Percentiles rank a stretch among this genome's conserved stretches.
These are phyloP conservation scores for Stachybotrys elegans DNA, from an alignment of 2,329 filamentous ascomycete genomes.

Conservation along the genomic window DNA sequence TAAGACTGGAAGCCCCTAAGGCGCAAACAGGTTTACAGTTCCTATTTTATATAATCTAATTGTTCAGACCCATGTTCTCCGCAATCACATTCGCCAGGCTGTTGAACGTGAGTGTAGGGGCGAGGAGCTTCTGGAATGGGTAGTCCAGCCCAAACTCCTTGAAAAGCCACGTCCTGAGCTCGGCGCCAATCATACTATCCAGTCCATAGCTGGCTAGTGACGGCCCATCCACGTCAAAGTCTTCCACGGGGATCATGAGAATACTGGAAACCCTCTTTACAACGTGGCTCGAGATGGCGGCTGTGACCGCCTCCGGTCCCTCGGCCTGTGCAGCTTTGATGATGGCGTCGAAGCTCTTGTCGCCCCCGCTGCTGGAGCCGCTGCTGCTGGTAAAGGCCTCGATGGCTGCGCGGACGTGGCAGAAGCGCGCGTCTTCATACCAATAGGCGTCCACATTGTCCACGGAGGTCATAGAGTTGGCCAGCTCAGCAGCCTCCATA, in stretches of 20 bases:
- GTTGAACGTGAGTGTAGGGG: not conserved
- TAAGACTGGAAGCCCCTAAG: too few species aligned
- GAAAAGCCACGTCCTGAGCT: not conserved
- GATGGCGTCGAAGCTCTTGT: not conserved
- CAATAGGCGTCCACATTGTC: not conserved
- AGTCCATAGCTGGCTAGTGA: not conserved
- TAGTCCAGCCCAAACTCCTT: not conserved
- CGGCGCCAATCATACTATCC: slow-evolving; percentile 1
- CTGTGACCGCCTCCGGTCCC: not conserved
- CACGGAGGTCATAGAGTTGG: not conserved
- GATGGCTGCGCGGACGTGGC: not conserved
- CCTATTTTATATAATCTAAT: not conserved
- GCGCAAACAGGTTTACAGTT: too few species aligned
- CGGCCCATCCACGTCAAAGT: not conserved
- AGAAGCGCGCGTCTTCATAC: not conserved
- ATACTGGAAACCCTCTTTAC: not conserved
- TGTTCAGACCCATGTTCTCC: not conserved
- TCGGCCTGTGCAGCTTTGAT: not conserved
- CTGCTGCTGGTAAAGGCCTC: not conserved
- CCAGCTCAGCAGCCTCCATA: not conserved
- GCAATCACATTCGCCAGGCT: not conserved
- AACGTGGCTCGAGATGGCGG: not conserved
- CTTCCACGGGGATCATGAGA: not conserved
- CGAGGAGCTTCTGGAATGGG: not conserved
- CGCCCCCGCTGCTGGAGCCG: not conserved